These are phyloP conservation scores for Psophocarpus tetragonolobus DNA, from an alignment of 306 rosid species.

Conservation along the genomic window DNA sequence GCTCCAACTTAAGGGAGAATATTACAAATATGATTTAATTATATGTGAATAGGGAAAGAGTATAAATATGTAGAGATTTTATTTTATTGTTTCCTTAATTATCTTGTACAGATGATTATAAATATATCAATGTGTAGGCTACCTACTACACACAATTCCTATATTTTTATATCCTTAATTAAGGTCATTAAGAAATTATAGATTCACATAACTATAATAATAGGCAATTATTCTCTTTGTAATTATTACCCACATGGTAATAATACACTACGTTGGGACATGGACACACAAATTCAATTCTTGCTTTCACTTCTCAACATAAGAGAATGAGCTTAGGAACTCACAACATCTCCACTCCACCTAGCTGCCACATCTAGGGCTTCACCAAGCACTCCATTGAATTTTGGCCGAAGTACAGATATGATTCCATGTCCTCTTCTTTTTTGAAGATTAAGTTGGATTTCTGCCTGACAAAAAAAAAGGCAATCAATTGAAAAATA, in stretches of 20 bases:
- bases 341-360: constrained; percentile 99
- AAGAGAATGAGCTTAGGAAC: constrained; percentile 42
- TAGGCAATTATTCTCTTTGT: neutral
- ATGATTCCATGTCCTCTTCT: constrained; percentile 93
- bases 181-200: neutral
- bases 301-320: neutral
- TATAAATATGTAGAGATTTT: too few species aligned
- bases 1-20: too few species aligned
- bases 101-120: too few species aligned
- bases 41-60: too few species aligned
- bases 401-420: constrained; percentile 82
- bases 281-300: neutral
- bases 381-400: constrained; percentile 93
- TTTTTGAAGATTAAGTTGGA: constrained; percentile 86
- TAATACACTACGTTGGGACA: neutral
- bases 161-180: too few species aligned
- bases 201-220: neutral
- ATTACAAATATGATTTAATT: too few species aligned
- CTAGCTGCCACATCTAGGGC: constrained; percentile 90
- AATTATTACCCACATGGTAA: neutral
- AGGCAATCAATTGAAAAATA: constrained; percentile 26
- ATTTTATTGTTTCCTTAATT: too few species aligned
- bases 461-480: constrained; percentile 71
- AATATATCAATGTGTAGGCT: too few species aligned
- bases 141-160: too few species aligned